These are phyloP conservation scores for Ilyonectria robusta DNA, from an alignment of 2,329 filamentous ascomycete genomes.

Conservation along the genomic window DNA sequence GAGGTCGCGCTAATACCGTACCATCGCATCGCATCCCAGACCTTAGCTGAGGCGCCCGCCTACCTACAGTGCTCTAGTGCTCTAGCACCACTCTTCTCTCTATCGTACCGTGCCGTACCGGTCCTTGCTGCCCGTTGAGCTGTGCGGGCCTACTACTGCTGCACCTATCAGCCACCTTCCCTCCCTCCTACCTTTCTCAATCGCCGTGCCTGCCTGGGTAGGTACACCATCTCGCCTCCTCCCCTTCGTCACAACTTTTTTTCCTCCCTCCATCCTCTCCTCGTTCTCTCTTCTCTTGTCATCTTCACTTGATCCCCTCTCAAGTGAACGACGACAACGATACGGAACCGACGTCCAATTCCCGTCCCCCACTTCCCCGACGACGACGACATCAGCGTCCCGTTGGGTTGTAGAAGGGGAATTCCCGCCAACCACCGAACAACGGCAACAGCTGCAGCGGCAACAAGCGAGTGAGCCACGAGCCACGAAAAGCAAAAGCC, in stretches of 20 bases:
- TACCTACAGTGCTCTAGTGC: background rate
- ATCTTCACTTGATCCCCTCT: slow-evolving; percentile 35
- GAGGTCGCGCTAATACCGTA: slow-evolving; percentile 24
- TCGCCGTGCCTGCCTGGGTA: slow-evolving; percentile 31
- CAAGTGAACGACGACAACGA: slow-evolving; percentile 41
- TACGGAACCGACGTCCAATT: slow-evolving; percentile 22
- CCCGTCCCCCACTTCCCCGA: slow-evolving; percentile 18
- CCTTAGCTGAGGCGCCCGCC: slow-evolving; percentile 16
- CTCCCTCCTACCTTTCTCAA: slow-evolving; percentile 30
- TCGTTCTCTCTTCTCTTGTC: slow-evolving; percentile 30
- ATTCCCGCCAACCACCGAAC: slow-evolving; percentile 21
- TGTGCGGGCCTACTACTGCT: slow-evolving; percentile 30
- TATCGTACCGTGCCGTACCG: slow-evolving; percentile 25
- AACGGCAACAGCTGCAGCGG: slow-evolving; percentile 21
- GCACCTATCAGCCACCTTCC: slow-evolving; percentile 31
- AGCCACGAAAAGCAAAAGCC: slow-evolving; percentile 17
- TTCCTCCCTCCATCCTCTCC: slow-evolving; percentile 16
- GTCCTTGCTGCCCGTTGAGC: slow-evolving; percentile 18
- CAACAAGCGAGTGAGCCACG: slow-evolving; percentile 5
- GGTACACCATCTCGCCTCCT: slow-evolving; percentile 35
- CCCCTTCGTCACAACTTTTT: slow-evolving; percentile 17
- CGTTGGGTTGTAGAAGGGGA: slow-evolving; percentile 23
- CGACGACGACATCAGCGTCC: slow-evolving; percentile 25
- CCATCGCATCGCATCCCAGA: slow-evolving; percentile 29
- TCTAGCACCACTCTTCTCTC: background rate